Evolutionary conservation across 192 early-diverging fungal genomes (phyloP).

Genomic region (Chytriomyces confervae): DNA sequence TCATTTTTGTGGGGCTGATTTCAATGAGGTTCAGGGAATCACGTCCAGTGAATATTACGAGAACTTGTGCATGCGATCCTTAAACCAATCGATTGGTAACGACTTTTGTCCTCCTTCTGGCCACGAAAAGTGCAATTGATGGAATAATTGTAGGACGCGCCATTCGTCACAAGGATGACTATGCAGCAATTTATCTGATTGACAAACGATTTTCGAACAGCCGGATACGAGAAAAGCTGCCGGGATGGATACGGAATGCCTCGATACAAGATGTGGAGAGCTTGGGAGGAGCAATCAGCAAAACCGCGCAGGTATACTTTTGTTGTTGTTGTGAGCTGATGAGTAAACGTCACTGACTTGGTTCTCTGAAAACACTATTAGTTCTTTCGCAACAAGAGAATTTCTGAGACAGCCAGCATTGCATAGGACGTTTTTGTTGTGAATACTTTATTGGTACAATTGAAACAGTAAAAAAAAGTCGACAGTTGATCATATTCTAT

Average conservation of each 20-base stretch:
- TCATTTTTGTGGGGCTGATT: not conserved
- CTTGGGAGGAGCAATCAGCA: slow-evolving; percentile 37
- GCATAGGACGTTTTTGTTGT: not conserved
- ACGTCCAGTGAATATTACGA: slow-evolving; percentile 78
- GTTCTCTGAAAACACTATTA: not conserved
- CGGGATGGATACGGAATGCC: slow-evolving; percentile 72
- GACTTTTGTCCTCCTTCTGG: not conserved
- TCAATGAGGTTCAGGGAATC: not conserved
- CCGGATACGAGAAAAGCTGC: slow-evolving; percentile 69
- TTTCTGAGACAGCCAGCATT: too few relatives aligned
- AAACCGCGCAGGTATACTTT: slow-evolving; percentile 26
- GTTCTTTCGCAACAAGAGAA: slow-evolving; percentile 3
- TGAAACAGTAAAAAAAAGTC: not conserved
- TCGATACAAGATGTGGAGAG: slow-evolving; percentile 32
- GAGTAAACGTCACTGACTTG: not conserved
- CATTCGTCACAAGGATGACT: slow-evolving; percentile 88
- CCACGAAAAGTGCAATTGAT: not conserved
- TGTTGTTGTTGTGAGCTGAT: not conserved
- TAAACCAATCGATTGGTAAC: slow-evolving; percentile 84
- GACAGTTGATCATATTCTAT: not conserved
- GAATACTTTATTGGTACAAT: not conserved
- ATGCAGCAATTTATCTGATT: slow-evolving; percentile 81
- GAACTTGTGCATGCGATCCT: slow-evolving; percentile 89
- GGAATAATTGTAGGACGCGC: slow-evolving; percentile 71
- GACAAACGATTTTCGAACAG: slow-evolving; percentile 69